Base-by-base conservation (phyloP, 2,329 filamentous ascomycete genomes). In the Pseudogymnoascus sp. region DNA sequence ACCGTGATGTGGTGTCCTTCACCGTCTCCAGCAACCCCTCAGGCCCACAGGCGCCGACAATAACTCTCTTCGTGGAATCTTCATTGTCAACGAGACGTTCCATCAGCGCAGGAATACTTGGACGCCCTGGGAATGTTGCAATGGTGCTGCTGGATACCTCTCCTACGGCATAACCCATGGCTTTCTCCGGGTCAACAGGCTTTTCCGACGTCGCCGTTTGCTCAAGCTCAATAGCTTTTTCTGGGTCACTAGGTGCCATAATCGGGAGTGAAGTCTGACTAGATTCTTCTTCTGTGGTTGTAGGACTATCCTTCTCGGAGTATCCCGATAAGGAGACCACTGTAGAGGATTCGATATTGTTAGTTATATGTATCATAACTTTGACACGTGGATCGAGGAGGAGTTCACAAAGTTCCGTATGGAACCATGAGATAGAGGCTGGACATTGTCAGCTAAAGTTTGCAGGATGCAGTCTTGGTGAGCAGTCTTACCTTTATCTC, bases 41-140 rank as follows among this genome's bases (percentile, higher is more conserved):
- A 1, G 81, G 80, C 2, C 80, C 80, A 69, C 81, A 83, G 1
- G 76, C 80, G 2, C 77, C 79, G 42, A 83, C 74, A 7, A 78
- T 73, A 21, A 80, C 73, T 26, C 77, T 75, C 66, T 78, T 73
- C 42, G 74, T 69, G 12, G 69, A 65, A 0, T 68, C 68, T 2
- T 73, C 71, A 5, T 72, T 73, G 1, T 64, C 66, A 18, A 81
- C 74, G 0, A 76, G 75, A 18, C 72, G 69, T 5, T 71, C 72
- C 60, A 82, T 77, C 7, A 78, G 71, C 0, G 69, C 68, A 10
- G 71, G 73, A 14, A 77, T 69, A 66, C 80, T 76, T 1, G 79
- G 79, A 14, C 79, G 71, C 1, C 79, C 78, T 4, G 70, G 65
- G 10, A 65, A 62, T 6, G 70, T 61, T 34, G 14, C 54, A 64